phyloP scores from a whole-genome alignment of 2,329 filamentous ascomycete species.

The Scedosporium minutisporum region DNA sequence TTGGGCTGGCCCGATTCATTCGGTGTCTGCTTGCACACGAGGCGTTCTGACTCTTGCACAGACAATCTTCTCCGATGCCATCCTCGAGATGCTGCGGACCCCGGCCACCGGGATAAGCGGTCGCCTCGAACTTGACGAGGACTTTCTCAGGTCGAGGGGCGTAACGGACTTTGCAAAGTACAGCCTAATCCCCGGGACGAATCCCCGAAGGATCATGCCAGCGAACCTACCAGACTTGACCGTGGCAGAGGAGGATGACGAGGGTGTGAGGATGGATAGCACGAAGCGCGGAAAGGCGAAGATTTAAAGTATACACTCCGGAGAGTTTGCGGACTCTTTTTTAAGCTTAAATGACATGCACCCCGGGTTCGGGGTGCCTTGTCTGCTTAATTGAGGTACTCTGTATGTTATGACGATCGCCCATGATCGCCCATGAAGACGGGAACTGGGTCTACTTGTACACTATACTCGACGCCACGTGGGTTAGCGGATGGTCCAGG shows the following conservation, averaged over 20 bases:
- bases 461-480: no score
- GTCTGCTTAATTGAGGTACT: no score
- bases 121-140: conserved; percentile 64
- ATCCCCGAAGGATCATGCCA: conserved; percentile 72
- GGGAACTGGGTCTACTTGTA: no score
- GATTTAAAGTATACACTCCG: conserved; percentile 18
- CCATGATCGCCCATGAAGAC: no score
- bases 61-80: conserved; percentile 68
- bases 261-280: conserved; percentile 65
- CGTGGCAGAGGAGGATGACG: conserved; percentile 71
- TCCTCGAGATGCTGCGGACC: conserved; percentile 59
- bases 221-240: conserved; percentile 55
- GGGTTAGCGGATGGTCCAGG: no score
- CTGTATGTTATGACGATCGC: no score
- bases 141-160: conserved; percentile 59
- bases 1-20: neutral
- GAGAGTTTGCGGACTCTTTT: no score
- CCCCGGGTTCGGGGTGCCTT: no score
- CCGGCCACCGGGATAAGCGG: conserved; percentile 58
- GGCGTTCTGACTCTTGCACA: neutral
- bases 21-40: no score
- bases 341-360: no score
- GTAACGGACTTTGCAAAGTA: conserved; percentile 66
- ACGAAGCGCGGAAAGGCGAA: conserved; percentile 27
- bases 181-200: conserved; percentile 51